Conservation (phyloP, 169 alveolate genomes). For the Plasmodium billcollinsi region DNA sequence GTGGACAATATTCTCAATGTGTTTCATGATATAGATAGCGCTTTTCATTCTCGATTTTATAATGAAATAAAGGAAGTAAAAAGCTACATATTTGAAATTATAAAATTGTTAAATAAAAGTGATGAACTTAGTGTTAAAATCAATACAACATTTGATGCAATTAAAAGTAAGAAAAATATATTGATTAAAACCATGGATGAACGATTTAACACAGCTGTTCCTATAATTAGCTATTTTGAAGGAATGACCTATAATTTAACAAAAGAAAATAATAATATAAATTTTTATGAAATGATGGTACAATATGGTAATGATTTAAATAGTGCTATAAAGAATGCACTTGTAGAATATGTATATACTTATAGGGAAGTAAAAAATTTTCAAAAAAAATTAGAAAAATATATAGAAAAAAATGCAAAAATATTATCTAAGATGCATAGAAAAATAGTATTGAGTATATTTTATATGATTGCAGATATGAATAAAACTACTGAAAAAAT, state of each 20-base stretch:
- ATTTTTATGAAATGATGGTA: conserved; percentile 47
- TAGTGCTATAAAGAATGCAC: conserved; percentile 24
- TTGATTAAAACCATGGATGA: conserved; percentile 11
- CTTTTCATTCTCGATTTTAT: conserved; percentile 14
- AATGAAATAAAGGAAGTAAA: conserved; percentile 50
- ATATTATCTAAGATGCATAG: conserved; percentile 71
- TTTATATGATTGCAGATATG: conserved; percentile 72
- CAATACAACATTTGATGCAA: conserved; percentile 13
- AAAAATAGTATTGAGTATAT: conserved; percentile 52
- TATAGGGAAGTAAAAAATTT: conserved; percentile 36
- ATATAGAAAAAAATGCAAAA: conserved; percentile 57
- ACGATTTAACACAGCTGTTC: conserved; percentile 12
- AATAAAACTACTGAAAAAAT: conserved; percentile 69
- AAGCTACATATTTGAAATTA: conserved; percentile 26
- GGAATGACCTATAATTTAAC: conserved; percentile 28
- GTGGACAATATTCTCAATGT: conserved; percentile 11
- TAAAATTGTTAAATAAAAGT: conserved; percentile 26
- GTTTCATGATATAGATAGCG: conserved; percentile 5
- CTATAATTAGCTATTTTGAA: conserved; percentile 53
- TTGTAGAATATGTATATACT: conserved; percentile 53
- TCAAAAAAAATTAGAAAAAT: conserved; percentile 41
- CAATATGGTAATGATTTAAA: conserved; percentile 70
- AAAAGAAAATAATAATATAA: conserved; percentile 27
- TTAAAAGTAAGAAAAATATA: conserved; percentile 26
- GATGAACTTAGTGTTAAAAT: conserved; percentile 44